Base-by-base conservation (phyloP, 1,139 yeast genomes). In the Blastobotrys illinoisensis region DNA sequence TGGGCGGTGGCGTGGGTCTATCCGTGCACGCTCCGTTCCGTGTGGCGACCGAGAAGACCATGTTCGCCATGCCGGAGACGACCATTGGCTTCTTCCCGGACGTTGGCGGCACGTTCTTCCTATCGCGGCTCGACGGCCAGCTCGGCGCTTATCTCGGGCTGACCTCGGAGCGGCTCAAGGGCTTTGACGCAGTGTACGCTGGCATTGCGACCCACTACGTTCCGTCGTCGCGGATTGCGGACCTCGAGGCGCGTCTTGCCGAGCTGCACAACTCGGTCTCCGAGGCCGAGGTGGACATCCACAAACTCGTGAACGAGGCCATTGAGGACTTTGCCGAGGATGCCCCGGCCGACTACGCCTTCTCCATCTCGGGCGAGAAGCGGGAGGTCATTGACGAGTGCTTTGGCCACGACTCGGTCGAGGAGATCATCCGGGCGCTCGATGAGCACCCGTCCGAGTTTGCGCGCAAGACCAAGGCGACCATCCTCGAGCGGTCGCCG, bases 1-100 rank as follows among this genome's bases (percentile, higher is more conserved):
- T 93, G 97, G 99, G 99, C 55, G 99, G 99, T 53, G 99, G 99
- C 63, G 96, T 89, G 47, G 99, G 99, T 2, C 75, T 93, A 54
- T 79, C 93, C 0, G 85, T 88, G 47, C 98, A 95, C 71, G 87
- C 91, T n/a, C 95, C 97, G 2, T 91, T 91, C 77, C 81, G 99
- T 67, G 77, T 93, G 50, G 95, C 95, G 11, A 88, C 97, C 44
- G 98, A 93, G 66, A 80, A 81, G 65, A 91, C 98, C 18, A 79
- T 85, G 67, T 81, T 91, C 73, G 96, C 98, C 58, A 95, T 93
- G 99, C 99, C 99, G 5, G 99, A 93, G 71, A 86, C 95, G 79
- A 93, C 88, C 64, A 93, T 95, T 69, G 99, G 99, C 0, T 89
- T 91, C 70, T 88, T 88, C 75, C 96, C 97, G 9, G 99, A 93